phyloP scores from a whole-genome alignment of 1,284 basidiomycete genomes.

The Calocybe gambosa region DNA sequence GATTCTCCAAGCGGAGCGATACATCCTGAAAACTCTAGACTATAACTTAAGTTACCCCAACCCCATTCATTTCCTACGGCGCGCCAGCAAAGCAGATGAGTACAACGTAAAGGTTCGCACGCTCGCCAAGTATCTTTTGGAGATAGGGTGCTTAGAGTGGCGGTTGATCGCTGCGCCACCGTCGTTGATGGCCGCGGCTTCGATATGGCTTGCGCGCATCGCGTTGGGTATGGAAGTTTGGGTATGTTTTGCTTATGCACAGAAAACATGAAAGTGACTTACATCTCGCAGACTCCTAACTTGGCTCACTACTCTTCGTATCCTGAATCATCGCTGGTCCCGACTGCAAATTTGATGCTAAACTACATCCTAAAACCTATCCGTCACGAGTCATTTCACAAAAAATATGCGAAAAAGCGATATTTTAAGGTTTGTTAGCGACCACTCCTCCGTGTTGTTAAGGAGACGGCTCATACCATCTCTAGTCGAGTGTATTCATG shows the following conservation, averaged over 20 bases:
- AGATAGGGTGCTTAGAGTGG: slow-evolving; percentile 89
- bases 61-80: slow-evolving; percentile 86
- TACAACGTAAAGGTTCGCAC: slow-evolving; percentile 92
- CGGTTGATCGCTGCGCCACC: slow-evolving; percentile 77
- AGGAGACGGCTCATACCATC: neutral
- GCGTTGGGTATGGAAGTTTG: slow-evolving; percentile 82
- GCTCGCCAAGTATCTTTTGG: slow-evolving; percentile 89
- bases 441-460: slow-evolving; percentile 9
- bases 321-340: slow-evolving; percentile 77
- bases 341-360: slow-evolving; percentile 89
- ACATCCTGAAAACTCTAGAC: slow-evolving; percentile 86
- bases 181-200: slow-evolving; percentile 82
- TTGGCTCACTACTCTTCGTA: slow-evolving; percentile 92
- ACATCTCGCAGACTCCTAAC: slow-evolving; percentile 64
- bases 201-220: slow-evolving; percentile 86
- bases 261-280: slow-evolving; percentile 10
- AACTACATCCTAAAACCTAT: slow-evolving; percentile 82
- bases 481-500: slow-evolving; percentile 54
- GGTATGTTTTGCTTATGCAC: slow-evolving; percentile 46
- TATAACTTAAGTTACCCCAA: slow-evolving; percentile 93
- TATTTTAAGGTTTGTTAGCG: slow-evolving; percentile 65
- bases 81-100: slow-evolving; percentile 94
- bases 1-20: slow-evolving; percentile 91
- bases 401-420: slow-evolving; percentile 81
- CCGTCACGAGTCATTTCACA: slow-evolving; percentile 71